A percentile compares a stretch with the other conserved stretches of the same genome.
phyloP scores from a whole-genome alignment of 2,329 filamentous ascomycete species.

The Aulographum hederae region DNA sequence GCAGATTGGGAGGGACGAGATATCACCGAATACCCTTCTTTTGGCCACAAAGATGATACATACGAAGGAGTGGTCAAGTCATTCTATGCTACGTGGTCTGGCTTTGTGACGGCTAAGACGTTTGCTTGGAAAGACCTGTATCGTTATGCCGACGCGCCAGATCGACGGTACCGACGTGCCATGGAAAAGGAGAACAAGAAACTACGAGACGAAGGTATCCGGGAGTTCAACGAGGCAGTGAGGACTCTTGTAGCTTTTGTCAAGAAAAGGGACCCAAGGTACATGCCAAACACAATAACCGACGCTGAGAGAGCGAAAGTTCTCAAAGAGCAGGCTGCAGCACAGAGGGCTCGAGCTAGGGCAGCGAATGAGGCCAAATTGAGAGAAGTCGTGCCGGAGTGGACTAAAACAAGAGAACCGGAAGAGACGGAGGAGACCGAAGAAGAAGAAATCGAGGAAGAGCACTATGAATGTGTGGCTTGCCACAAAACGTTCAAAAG shows the following conservation, averaged over 20 bases:
- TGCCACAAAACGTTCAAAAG: conserved; percentile 63
- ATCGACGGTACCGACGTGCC: conserved; percentile 59
- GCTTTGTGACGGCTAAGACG: conserved; percentile 67
- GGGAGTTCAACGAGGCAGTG: conserved; percentile 87
- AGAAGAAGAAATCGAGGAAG: conserved; percentile 27
- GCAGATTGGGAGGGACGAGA: conserved; percentile 48
- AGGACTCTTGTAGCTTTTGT: conserved; percentile 73
- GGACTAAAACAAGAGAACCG: conserved; percentile 46
- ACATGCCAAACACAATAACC: conserved; percentile 55
- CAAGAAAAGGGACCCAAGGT: conserved; percentile 78
- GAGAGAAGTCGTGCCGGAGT: conserved; percentile 50
- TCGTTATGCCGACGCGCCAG: conserved; percentile 67
- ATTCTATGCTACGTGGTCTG: conserved; percentile 69
- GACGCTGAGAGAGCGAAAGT: conserved; percentile 65
- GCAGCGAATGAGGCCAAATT: conserved; percentile 65
- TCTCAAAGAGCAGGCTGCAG: conserved; percentile 59
- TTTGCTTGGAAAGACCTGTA: conserved; percentile 86
- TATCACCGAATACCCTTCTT: conserved; percentile 52
- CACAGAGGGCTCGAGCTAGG: conserved; percentile 67
- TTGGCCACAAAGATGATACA: conserved; percentile 56
- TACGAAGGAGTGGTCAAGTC: conserved; percentile 60
- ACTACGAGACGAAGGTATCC: conserved; percentile 59
- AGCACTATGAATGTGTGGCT: conserved; percentile 43
- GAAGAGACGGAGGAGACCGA: conserved; percentile 32
- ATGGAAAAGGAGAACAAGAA: conserved; percentile 96